These are phyloP conservation scores for Gentiana straminea DNA, from an alignment of 257 asterid species.

Conservation along the genomic window DNA sequence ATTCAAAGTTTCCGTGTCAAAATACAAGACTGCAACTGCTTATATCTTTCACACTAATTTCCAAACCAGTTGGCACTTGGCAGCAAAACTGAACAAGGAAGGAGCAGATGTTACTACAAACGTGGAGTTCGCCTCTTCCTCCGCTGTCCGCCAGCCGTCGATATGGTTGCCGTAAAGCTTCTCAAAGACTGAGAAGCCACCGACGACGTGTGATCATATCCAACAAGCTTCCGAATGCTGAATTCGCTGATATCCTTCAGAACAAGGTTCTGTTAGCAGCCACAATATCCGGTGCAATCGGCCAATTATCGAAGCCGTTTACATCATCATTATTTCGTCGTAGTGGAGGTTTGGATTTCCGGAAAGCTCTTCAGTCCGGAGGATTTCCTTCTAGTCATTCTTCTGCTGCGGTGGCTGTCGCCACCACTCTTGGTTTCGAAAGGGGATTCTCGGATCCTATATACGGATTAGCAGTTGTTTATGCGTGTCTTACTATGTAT, in stretches of 20 bases:
- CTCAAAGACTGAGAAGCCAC: not conserved
- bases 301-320: constrained; percentile 72
- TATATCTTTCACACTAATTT: too few relatives aligned
- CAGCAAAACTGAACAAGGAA: not conserved
- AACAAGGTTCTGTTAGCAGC: constrained; percentile 56
- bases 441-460: constrained; percentile 84
- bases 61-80: not conserved
- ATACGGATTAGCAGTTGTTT: constrained; percentile 79
- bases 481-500: constrained; percentile 74
- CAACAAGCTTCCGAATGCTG: not conserved
- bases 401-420: constrained; percentile 79
- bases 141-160: not conserved
- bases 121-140: not conserved
- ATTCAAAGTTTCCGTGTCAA: too few relatives aligned
- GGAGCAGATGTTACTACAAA: constrained; percentile 9
- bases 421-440: constrained; percentile 70
- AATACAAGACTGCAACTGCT: too few relatives aligned
- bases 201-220: not conserved
- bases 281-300: constrained; percentile 60
- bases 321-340: constrained; percentile 49
- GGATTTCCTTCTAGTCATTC: constrained; percentile 96
- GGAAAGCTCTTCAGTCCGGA: constrained; percentile 49
- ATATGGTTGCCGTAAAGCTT: not conserved
- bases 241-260: constrained; percentile 12
- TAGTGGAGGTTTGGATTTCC: constrained; percentile 37